Conservation (phyloP, 495 filamentous ascomycete genomes). For the Cercophora scortea region DNA sequence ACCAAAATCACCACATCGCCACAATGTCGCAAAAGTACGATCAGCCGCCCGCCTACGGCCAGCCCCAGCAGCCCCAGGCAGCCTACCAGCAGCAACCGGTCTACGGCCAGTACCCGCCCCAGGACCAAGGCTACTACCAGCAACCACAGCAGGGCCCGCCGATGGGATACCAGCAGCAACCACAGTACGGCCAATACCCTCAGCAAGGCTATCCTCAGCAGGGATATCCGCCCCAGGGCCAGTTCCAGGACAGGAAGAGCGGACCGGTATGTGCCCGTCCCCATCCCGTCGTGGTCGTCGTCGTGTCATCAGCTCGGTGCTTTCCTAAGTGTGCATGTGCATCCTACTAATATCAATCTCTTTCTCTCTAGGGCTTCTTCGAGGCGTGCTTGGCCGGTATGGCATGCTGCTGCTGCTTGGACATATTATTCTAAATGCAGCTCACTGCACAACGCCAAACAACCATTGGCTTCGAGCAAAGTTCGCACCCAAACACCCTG, state of each 20-base stretch:
- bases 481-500: too few species aligned
- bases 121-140: constrained; percentile 20
- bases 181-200: constrained; percentile 12
- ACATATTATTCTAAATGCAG: constrained; percentile 29
- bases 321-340: too few species aligned
- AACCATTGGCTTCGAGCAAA: not conserved
- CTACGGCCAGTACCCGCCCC: not conserved
- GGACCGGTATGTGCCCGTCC: constrained; percentile 11
- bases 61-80: constrained; percentile 18
- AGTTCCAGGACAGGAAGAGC: constrained; percentile 11
- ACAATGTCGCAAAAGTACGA: constrained; percentile 34
- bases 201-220: constrained; percentile 4
- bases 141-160: constrained; percentile 18
- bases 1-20: not conserved
- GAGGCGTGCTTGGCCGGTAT: constrained; percentile 28
- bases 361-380: constrained; percentile 19
- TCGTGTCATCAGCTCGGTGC: too few species aligned
- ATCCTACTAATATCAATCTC: not conserved
- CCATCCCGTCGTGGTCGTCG: not conserved
- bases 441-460: not conserved
- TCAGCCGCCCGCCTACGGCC: constrained; percentile 33
- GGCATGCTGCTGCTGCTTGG: constrained; percentile 44
- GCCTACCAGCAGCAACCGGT: not conserved
- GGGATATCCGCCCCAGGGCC: constrained; percentile 14
- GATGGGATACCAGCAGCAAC: constrained; percentile 37